Base-by-base conservation (phyloP, 495 filamentous ascomycete species). In the Neurospora hispaniola region DNA sequence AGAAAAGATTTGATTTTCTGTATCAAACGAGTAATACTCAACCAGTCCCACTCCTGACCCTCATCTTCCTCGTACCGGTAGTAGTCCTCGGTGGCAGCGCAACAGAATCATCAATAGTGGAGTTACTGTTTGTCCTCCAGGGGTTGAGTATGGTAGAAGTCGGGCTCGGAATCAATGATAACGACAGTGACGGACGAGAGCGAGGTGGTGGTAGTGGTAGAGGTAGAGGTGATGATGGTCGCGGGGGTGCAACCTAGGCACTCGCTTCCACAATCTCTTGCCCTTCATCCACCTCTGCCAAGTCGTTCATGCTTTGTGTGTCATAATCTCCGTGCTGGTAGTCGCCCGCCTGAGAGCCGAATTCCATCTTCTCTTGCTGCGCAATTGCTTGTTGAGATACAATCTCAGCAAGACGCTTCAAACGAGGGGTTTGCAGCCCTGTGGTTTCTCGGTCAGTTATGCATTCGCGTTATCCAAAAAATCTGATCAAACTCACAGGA, bases 361-460 rank as follows among this genome's bases (percentile, higher is more conserved):
- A 85, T 38, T 94, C 93, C 71, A 92, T 82, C 83, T 91, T 94
- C 82, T 96, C 93, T 81, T 96, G 93, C 79, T 97, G 93, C 70
- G 93, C 93, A 75, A 97, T 94, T 40, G 96, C 96, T 82, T 98
- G 96, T 48, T 93, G 92, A 42, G 93, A 96, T 41, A 99, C 96
- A 78, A 99, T 98, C 83, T 99, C 96, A 46, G 96, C 96, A 71
- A 99, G 86, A 62, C 96, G 90, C 84, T 97, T 97, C 72, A 99
- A 82, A 69, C 94, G 89, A 35, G 95, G 94, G 27, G 94, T 98
- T 92, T 98, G 96, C 68, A 99, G 88, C 94, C 96, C 93, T 90
- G 71, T 69, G 66, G 69, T 7, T 42, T 42, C 46, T 41, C 54
- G 5, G 71, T 77, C 72, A 77, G 77, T 73, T 46, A 68, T 14